Base-by-base conservation (phyloP, 805 yeast genomes). In the Hemisphaericaspora nanyangensis region DNA sequence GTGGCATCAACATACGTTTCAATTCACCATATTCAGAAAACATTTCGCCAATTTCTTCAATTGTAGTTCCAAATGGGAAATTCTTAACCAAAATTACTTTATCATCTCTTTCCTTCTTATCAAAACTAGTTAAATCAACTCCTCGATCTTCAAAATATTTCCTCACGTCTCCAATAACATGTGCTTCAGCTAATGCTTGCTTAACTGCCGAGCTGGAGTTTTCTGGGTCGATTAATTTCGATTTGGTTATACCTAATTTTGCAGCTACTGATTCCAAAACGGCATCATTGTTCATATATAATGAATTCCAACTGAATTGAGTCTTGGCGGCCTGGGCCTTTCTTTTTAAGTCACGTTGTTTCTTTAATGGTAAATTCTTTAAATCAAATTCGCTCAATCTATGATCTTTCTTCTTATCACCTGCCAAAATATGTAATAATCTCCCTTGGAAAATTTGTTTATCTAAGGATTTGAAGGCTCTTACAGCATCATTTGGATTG, bases 181-280 rank as follows among this genome's bases (percentile, higher is more conserved):
- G 93, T 2, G 97, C 95, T 65, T 93, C 99, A 0, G 99, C 98
- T 46, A 93, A 74, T 0, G 99, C 98, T 62, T 90, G 98, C 57
- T 90, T 87, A 11, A 93, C 98, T 1, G 96, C 97, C 37, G 95
- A 84, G 43, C 74, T 80, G 6, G 95, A 75, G 47, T 81, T 86
- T 50, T 87, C 85, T 1, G 96, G 91, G 59, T 93, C 95, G 44
- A 93, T 76, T 54, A 93, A 72, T 41, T 88, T 87, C 6, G 93
- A 72, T 60, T 91, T 93, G 19, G 80, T 58, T 35, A 93, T 70
- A 6, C 98, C 98, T 62, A 93, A 63, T 51, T 84, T 83, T 6
- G 77, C 58, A 2, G 98, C 96, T 31, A 89, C 93, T 38, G 93
- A 82, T 35, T 88, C 91, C 61, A 93, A 69, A 10, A 93, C 95